Conservation (phyloP, 1,139 yeast genomes). For the Tardiomyces depauwii region DNA sequence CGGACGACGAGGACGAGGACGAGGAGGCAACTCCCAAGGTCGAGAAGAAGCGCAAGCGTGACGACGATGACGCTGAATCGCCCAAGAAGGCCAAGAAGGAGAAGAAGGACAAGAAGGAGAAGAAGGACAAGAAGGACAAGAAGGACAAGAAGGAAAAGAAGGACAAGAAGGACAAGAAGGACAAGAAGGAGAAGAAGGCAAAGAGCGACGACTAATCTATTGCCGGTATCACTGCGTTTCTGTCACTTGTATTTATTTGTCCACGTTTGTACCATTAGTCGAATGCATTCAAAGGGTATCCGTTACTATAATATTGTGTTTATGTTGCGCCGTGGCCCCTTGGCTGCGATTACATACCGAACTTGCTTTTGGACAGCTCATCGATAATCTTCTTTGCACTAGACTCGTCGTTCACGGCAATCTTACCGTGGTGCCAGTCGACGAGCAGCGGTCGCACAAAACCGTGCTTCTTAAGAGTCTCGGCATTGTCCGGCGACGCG, state of each 20-base stretch:
- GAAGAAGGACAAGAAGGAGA: conserved; percentile 22
- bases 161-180: conserved; percentile 13
- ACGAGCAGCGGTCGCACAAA: conserved; percentile 25
- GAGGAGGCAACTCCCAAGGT: conserved; percentile 10
- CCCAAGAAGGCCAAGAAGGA: conserved; percentile 11
- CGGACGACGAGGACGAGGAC: conserved; percentile 14
- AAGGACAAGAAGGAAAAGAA: conserved; percentile 13
- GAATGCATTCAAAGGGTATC: background rate
- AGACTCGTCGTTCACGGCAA: conserved; percentile 28
- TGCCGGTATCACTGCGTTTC: background rate
- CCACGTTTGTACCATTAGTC: background rate
- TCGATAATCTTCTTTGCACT: conserved; percentile 26
- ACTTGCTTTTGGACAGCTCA: conserved; percentile 11
- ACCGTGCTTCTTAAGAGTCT: conserved; percentile 6
- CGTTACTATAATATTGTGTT: background rate
- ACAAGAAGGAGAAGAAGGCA: conserved; percentile 18
- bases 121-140: conserved; percentile 23
- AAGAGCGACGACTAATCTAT: conserved; percentile 5
- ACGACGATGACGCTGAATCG: conserved; percentile 18
- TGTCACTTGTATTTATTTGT: background rate
- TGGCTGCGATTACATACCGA: background rate
- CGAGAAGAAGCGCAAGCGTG: conserved; percentile 21
- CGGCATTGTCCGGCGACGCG: conserved; percentile 7
- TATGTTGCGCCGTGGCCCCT: too few relatives aligned
- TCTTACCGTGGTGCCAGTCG: conserved; percentile 26